These are phyloP conservation scores for Thalassiosira livingstoniorum DNA, from an alignment of 352 stramenopile genomes.

Conservation along the genomic window DNA sequence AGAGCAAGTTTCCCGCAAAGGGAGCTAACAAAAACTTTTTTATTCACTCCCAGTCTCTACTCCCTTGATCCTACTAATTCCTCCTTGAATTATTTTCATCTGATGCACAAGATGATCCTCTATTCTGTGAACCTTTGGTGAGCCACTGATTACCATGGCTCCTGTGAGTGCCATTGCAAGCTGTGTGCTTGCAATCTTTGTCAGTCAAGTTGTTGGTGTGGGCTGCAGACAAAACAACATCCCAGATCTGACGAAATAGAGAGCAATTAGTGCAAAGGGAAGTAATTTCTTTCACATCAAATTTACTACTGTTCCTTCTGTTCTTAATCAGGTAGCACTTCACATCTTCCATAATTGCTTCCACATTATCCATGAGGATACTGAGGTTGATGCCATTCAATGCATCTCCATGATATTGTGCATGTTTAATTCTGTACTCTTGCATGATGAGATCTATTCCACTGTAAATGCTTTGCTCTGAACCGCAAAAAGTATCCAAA, in stretches of 20 bases:
- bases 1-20: too few species aligned
- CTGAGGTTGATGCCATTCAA: slow-evolving; percentile 17
- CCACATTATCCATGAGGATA: not conserved
- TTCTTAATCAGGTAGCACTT: not conserved
- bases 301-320: not conserved
- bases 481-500: not conserved
- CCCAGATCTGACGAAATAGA: slow-evolving; percentile 12
- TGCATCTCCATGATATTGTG: slow-evolving; percentile 6
- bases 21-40: too few species aligned
- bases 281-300: slow-evolving; percentile 5
- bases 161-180: slow-evolving; percentile 6
- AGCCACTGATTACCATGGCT: slow-evolving; percentile 9
- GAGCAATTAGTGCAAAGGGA: slow-evolving; percentile 5
- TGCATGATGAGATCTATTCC: slow-evolving; percentile 4
- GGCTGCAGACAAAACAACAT: slow-evolving; percentile 12
- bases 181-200: not conserved
- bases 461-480: not conserved
- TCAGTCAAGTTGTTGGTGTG: slow-evolving; percentile 3
- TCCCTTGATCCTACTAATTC: too few species aligned
- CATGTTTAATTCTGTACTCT: not conserved
- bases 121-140: slow-evolving; percentile 22
- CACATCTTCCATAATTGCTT: slow-evolving; percentile 9
- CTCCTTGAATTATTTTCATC: slow-evolving; percentile 7
- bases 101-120: slow-evolving; percentile 12
- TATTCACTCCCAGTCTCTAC: too few species aligned